phyloP scores from a whole-genome alignment of 1,139 yeast genomes.

The Ashbya aceris region DNA sequence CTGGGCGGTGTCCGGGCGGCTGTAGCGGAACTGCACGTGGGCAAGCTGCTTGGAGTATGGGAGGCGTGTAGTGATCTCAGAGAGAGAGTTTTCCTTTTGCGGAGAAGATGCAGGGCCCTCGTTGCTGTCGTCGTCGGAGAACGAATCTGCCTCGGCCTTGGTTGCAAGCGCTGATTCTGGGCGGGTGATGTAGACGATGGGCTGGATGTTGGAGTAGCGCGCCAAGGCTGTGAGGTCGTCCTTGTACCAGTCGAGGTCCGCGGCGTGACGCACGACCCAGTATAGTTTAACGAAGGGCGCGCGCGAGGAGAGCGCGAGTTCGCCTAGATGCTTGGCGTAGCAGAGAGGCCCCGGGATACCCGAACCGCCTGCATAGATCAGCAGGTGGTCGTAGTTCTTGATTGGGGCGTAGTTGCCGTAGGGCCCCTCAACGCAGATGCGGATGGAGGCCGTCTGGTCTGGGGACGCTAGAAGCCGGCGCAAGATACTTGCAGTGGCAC shows the following conservation, averaged over 20 bases:
- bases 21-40: conserved; percentile 36
- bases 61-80: background rate
- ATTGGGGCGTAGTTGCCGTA: conserved; percentile 48
- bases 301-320: conserved; percentile 8
- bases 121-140: too few relatives aligned
- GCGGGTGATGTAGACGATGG: conserved; percentile 35
- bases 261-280: conserved; percentile 44
- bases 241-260: conserved; percentile 44
- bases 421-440: conserved; percentile 49
- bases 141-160: background rate
- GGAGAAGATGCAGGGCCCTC: too few relatives aligned
- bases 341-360: conserved; percentile 54
- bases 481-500: conserved; percentile 34
- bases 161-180: conserved; percentile 13
- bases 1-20: conserved; percentile 38
- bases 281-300: conserved; percentile 34
- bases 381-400: conserved; percentile 43
- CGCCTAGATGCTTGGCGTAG: conserved; percentile 26
- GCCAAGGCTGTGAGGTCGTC: conserved; percentile 36
- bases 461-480: conserved; percentile 19
- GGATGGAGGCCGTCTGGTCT: conserved; percentile 17
- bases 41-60: conserved; percentile 15
- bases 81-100: too few relatives aligned
- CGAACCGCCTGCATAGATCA: conserved; percentile 59
- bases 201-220: conserved; percentile 30